These are phyloP conservation scores for Neoscytalidium dimidiatum DNA, from an alignment of 2,329 filamentous ascomycete genomes.

Conservation along the genomic window DNA sequence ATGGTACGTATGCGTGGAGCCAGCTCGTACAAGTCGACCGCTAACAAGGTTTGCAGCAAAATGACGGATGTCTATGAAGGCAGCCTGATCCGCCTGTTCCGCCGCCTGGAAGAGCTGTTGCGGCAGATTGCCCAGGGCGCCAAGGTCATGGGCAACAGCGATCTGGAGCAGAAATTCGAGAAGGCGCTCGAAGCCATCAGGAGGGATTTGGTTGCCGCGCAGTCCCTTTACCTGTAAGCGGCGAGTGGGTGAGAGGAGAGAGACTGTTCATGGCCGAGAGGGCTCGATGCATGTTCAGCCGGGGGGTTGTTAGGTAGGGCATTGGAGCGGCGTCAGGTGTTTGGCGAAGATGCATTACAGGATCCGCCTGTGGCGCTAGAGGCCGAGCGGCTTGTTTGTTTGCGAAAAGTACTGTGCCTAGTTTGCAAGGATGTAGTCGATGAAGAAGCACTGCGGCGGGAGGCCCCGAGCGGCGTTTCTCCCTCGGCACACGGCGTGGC, in stretches of 20 bases:
- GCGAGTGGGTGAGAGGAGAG: background rate
- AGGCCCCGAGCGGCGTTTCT: background rate
- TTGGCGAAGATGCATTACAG: background rate
- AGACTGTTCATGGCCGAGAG: background rate
- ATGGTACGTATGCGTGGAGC: slow-evolving; percentile 65
- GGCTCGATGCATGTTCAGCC: slow-evolving; percentile 12
- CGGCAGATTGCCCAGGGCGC: slow-evolving; percentile 93
- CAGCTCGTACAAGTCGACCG: slow-evolving; percentile 12
- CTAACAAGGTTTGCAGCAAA: slow-evolving; percentile 63
- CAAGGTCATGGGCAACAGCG: slow-evolving; percentile 98
- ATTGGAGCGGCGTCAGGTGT: slow-evolving; percentile 19
- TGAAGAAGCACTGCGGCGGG: background rate
- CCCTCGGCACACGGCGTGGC: background rate
- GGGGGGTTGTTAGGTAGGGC: no score
- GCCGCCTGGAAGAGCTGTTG: slow-evolving; percentile 88
- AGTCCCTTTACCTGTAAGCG: slow-evolving; percentile 76
- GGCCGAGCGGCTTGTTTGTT: slow-evolving; percentile 1
- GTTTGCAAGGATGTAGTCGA: background rate
- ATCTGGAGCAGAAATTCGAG: slow-evolving; percentile 90
- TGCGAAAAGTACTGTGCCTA: background rate
- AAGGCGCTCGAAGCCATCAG: slow-evolving; percentile 80
- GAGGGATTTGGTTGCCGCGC: slow-evolving; percentile 91
- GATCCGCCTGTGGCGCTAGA: background rate
- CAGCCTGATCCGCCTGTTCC: slow-evolving; percentile 92
- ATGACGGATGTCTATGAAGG: slow-evolving; percentile 99